Conservation (phyloP, 306 rosid genomes). For the Fragaria iinumae region DNA sequence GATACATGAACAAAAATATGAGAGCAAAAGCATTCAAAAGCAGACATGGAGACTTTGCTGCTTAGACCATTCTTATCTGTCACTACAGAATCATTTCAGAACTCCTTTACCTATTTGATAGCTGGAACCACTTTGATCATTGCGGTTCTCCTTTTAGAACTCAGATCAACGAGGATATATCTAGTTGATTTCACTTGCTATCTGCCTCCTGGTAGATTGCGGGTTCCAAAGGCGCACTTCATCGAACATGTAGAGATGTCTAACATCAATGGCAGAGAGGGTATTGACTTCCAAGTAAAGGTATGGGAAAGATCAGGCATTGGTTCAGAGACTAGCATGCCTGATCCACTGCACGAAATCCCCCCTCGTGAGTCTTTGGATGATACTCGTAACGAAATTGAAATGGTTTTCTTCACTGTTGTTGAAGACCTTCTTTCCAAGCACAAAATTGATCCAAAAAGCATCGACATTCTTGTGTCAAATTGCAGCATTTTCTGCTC, state of each 20-base stretch:
- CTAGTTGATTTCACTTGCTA: conserved; percentile 62
- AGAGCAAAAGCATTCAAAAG: conserved; percentile 18
- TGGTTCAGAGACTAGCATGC: conserved; percentile 55
- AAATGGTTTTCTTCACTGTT: conserved; percentile 51
- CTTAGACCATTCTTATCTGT: not conserved
- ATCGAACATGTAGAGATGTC: conserved; percentile 32
- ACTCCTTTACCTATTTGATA: conserved; percentile 29
- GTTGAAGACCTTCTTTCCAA: conserved; percentile 51
- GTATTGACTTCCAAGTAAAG: conserved; percentile 38
- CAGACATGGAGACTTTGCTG: conserved; percentile 36
- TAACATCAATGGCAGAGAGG: conserved; percentile 17
- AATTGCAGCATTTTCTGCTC: conserved; percentile 78
- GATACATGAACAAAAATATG: conserved; percentile 22
- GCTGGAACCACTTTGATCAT: conserved; percentile 32
- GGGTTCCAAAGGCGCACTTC: conserved; percentile 39
- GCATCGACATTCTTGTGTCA: conserved; percentile 69
- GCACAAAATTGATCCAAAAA: conserved; percentile 49
- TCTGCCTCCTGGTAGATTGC: conserved; percentile 44
- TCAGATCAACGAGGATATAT: conserved; percentile 39
- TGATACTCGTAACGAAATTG: conserved; percentile 34
- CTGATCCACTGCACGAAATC: conserved; percentile 46
- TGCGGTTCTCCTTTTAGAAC: conserved; percentile 30
- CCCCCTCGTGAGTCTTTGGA: conserved; percentile 34
- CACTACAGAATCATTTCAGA: conserved; percentile 18
- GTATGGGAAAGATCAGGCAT: conserved; percentile 60